Percentiles rank a stretch among this genome's conserved stretches.
Conservation (phyloP, 176 grass and related monocot species). For the Avena eriantha region DNA sequence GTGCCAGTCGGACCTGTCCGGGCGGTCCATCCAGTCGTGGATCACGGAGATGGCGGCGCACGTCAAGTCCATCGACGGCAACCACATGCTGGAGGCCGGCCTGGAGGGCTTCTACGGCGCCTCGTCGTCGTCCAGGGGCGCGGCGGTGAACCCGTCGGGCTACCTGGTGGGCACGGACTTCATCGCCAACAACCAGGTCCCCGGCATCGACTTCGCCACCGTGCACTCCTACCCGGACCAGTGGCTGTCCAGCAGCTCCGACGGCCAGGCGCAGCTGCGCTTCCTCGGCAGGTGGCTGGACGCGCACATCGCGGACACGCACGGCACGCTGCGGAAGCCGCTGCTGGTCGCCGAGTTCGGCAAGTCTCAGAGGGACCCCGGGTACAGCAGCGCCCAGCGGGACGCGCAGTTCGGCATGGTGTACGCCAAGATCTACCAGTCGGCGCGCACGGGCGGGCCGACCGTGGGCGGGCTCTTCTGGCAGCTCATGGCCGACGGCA, state of each 20-base stretch:
- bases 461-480: conserved; percentile 83
- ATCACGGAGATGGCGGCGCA: conserved; percentile 91
- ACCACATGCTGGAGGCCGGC: conserved; percentile 90
- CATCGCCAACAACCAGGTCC: conserved; percentile 78
- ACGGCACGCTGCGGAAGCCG: conserved; percentile 62
- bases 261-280: conserved; percentile 58
- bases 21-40: conserved; percentile 74
- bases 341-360: conserved; percentile 89
- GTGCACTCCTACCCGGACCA: conserved; percentile 97
- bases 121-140: conserved; percentile 24
- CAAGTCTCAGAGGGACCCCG: conserved; percentile 72
- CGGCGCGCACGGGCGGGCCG: conserved; percentile 59
- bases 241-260: conserved; percentile 56
- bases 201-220: conserved; percentile 91
- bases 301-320: conserved; percentile 72
- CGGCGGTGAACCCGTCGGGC: conserved; percentile 56
- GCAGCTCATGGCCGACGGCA: conserved; percentile 79
- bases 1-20: conserved; percentile 85
- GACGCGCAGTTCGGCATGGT: conserved; percentile 68
- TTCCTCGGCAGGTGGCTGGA: conserved; percentile 83
- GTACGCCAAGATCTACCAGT: conserved; percentile 74
- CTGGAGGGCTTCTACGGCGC: conserved; percentile 93
- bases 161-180: conserved; percentile 88
- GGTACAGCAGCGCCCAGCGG: conserved; percentile 60
- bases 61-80: conserved; percentile 83